Conservation (phyloP, 768 basidiomycete genomes). For the Kwoniella bestiolae region DNA sequence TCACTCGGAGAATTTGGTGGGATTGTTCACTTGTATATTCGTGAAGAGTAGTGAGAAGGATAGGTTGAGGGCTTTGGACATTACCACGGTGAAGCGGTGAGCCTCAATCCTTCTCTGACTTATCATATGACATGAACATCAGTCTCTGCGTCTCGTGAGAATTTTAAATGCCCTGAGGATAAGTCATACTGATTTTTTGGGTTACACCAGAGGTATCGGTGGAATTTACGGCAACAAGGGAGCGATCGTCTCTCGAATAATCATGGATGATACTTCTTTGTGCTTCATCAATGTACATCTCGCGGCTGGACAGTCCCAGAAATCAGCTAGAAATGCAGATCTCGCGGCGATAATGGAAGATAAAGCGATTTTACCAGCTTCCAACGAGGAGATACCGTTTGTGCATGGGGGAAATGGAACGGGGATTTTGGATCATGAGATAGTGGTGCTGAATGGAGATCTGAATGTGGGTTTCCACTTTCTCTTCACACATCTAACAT, state of each 20-base stretch:
- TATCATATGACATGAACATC: no score
- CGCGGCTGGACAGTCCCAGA: slow-evolving; percentile 81
- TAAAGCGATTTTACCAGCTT: slow-evolving; percentile 65
- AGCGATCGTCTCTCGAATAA: slow-evolving; percentile 81
- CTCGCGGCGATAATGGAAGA: slow-evolving; percentile 85
- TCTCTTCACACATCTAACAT: no score
- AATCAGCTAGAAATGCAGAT: slow-evolving; percentile 82
- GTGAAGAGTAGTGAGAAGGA: slow-evolving; percentile 66
- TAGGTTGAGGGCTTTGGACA: slow-evolving; percentile 68
- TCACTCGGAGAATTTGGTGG: slow-evolving; percentile 87
- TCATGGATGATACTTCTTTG: slow-evolving; percentile 87
- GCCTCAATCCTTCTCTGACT: no score
- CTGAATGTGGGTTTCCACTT: slow-evolving; percentile 65
- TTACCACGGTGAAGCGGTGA: slow-evolving; percentile 75
- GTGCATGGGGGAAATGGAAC: slow-evolving; percentile 90
- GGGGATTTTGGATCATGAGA: slow-evolving; percentile 91
- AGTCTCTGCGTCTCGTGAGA: no score
- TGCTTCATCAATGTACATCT: slow-evolving; percentile 98
- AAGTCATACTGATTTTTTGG: background rate
- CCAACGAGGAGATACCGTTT: slow-evolving; percentile 65
- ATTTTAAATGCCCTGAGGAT: no score
- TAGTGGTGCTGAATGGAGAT: slow-evolving; percentile 91
- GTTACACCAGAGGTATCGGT: slow-evolving; percentile 71
- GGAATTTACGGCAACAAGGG: slow-evolving; percentile 97
- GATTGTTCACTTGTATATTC: slow-evolving; percentile 78